A percentile compares a stretch with the other conserved stretches of the same genome.
These are phyloP conservation scores for Tuber indicum DNA, from an alignment of 495 filamentous ascomycete genomes.

Conservation along the genomic window DNA sequence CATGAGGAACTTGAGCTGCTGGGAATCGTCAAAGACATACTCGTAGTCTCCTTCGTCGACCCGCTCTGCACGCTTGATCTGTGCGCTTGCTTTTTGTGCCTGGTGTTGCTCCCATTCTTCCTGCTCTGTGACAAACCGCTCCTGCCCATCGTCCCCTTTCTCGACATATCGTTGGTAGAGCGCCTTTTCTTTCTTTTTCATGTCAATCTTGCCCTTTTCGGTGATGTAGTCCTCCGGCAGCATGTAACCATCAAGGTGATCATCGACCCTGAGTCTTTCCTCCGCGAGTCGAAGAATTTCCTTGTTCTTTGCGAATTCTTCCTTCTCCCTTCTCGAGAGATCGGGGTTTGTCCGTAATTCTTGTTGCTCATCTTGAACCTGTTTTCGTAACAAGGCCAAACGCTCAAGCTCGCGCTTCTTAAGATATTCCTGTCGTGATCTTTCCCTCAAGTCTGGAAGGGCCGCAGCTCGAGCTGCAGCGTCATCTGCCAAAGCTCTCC, in stretches of 20 bases:
- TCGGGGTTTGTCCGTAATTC: slow-evolving; percentile 72
- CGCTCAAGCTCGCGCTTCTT: slow-evolving; percentile 85
- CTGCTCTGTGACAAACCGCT: slow-evolving; percentile 86
- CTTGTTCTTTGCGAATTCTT: slow-evolving; percentile 83
- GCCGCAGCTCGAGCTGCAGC: slow-evolving; percentile 55
- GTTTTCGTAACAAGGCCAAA: slow-evolving; percentile 73
- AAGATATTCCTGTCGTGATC: slow-evolving; percentile 85
- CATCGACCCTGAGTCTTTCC: slow-evolving; percentile 80
- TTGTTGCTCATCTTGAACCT: slow-evolving; percentile 82
- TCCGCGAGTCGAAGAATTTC: slow-evolving; percentile 83
- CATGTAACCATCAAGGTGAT: slow-evolving; percentile 86
- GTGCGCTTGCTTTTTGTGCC: slow-evolving; percentile 78
- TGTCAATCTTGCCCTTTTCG: slow-evolving; percentile 83
- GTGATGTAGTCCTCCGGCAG: slow-evolving; percentile 93
- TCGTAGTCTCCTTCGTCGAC: slow-evolving; percentile 87
- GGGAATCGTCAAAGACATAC: slow-evolving; percentile 84
- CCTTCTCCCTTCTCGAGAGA: slow-evolving; percentile 71
- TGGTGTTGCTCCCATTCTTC: slow-evolving; percentile 96
- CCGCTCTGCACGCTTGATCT: slow-evolving; percentile 64
- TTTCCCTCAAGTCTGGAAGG: slow-evolving; percentile 68
- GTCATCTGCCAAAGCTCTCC: slow-evolving; percentile 61
- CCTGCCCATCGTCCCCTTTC: slow-evolving; percentile 76
- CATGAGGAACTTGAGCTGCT: slow-evolving; percentile 78
- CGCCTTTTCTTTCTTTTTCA: slow-evolving; percentile 81
- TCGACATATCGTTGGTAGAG: slow-evolving; percentile 89